Conservation (phyloP, 768 basidiomycete species). For the Clathrus columnatus region DNA sequence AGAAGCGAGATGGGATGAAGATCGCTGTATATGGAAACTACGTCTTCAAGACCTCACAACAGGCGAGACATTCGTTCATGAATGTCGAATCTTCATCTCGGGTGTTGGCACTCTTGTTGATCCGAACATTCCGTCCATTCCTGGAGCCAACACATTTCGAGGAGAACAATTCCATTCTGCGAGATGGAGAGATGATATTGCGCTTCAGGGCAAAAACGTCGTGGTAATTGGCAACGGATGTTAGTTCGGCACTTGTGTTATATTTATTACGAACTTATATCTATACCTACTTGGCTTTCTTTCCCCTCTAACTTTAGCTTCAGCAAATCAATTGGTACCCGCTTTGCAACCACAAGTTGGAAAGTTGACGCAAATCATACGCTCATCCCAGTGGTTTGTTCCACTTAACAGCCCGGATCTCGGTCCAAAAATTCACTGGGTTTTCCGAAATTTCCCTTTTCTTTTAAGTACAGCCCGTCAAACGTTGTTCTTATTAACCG, state of each 20-base stretch:
- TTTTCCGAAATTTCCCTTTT: no score
- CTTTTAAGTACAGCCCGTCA: background rate
- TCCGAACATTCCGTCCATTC: slow-evolving; percentile 13
- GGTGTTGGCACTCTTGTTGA: slow-evolving; percentile 13
- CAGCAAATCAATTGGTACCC: slow-evolving; percentile 17
- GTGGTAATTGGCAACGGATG: slow-evolving; percentile 20
- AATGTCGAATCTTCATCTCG: slow-evolving; percentile 17
- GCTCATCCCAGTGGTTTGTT: slow-evolving; percentile 16
- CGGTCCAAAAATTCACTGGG: no score
- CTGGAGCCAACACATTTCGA: slow-evolving; percentile 12
- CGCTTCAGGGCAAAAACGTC: slow-evolving; percentile 16
- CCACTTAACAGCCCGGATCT: background rate
- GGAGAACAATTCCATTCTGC: slow-evolving; percentile 18
- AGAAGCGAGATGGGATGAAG: slow-evolving; percentile 12
- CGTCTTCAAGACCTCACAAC: slow-evolving; percentile 12
- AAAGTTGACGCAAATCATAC: slow-evolving; percentile 16
- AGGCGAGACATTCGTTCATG: slow-evolving; percentile 6
- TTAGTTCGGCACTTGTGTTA: background rate
- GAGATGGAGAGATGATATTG: slow-evolving; percentile 14
- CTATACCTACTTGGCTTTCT: no score
- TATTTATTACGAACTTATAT: background rate
- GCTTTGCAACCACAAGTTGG: slow-evolving; percentile 9
- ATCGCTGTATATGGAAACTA: slow-evolving; percentile 15
- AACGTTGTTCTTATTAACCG: background rate
- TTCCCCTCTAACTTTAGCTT: no score